Evolutionary conservation across 1,284 basidiomycete genomes (phyloP).

Genomic region (Trichosporon inkin): DNA sequence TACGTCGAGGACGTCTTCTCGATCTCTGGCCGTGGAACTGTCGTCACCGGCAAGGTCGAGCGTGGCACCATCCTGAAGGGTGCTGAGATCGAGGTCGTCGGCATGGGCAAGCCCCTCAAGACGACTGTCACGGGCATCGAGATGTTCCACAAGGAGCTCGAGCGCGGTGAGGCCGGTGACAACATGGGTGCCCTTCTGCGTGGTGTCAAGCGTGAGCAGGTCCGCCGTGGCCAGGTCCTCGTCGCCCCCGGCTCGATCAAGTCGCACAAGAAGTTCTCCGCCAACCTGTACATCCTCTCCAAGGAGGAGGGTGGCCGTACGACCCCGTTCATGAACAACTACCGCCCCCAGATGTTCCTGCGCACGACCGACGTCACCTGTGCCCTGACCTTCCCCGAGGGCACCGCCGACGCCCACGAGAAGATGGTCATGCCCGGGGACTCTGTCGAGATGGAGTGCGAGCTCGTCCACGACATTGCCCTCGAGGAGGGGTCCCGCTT

Average conservation of each 20-base stretch:
- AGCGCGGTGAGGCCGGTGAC: constrained; percentile 96
- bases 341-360: constrained; percentile 93
- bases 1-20: constrained; percentile 97
- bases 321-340: constrained; percentile 95
- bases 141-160: constrained; percentile 99
- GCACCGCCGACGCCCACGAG: constrained; percentile 60
- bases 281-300: constrained; percentile 88
- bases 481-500: constrained; percentile 91
- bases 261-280: constrained; percentile 87
- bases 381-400: constrained; percentile 79
- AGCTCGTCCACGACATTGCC: constrained; percentile 82
- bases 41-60: constrained; percentile 95
- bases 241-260: constrained; percentile 90
- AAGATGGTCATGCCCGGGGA: constrained; percentile 98
- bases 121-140: constrained; percentile 96
- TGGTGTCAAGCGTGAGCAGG: constrained; percentile 95
- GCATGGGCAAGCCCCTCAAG: constrained; percentile 78
- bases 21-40: constrained; percentile 96
- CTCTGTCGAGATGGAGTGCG: constrained; percentile 89
- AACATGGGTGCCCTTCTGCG: constrained; percentile 98
- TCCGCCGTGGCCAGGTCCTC: constrained; percentile 89
- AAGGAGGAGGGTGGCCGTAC: constrained; percentile 98
- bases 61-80: constrained; percentile 91
- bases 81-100: constrained; percentile 89
- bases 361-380: constrained; percentile 94